Evolutionary conservation across 768 basidiomycete species (phyloP), one percentile per base, ranked within the genome.

Genomic region (Coprinopsis cinerea): DNA sequence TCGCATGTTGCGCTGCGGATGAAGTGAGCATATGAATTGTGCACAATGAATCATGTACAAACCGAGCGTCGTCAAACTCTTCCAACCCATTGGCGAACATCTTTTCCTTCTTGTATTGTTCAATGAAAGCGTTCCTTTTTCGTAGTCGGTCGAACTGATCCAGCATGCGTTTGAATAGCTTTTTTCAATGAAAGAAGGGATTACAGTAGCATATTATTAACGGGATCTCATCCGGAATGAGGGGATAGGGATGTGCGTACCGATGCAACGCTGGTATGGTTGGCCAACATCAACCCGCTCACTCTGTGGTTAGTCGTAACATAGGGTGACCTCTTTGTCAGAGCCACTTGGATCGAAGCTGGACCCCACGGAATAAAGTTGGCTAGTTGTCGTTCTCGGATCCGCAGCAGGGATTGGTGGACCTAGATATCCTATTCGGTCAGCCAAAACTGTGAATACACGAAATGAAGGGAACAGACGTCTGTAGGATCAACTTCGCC

Each of bases 311-410:
- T 88, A 32, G 88, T 83, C 3, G 82, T 75, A 47, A 96, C 72
- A 61, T 95, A 95, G 4, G 92, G 93, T 14, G 91, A 93, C 58
- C 81, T 84, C 51, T 90, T 83, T 1, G 94, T 96, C 52, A 97
- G 70, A 4, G 96, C 95, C 5, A 99, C 95, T 67, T 99, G 96
- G 59, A 96, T 95, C 28, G 92, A 94, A 3, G 94, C 94, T 0
- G 96, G 96, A 11, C 96, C 96, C 96, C 96, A 99, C 4, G 96
- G 96, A 54, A 99, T 97, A 65, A 99, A 98, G 62, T 90, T 94
- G 14, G 96, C 96, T 22, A 98, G 75, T 59, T 96, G 91, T 23
- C 96, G 82, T 68, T 99, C 96, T 35, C 96, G 85, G 58, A 99
- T 98, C 9, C 96, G 85, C 22, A 99, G 78, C 18, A 99, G 75